A percentile compares a stretch with the other conserved stretches of the same genome.
phyloP scores from a whole-genome alignment of 768 basidiomycete genomes.

The Boletus fagicola region DNA sequence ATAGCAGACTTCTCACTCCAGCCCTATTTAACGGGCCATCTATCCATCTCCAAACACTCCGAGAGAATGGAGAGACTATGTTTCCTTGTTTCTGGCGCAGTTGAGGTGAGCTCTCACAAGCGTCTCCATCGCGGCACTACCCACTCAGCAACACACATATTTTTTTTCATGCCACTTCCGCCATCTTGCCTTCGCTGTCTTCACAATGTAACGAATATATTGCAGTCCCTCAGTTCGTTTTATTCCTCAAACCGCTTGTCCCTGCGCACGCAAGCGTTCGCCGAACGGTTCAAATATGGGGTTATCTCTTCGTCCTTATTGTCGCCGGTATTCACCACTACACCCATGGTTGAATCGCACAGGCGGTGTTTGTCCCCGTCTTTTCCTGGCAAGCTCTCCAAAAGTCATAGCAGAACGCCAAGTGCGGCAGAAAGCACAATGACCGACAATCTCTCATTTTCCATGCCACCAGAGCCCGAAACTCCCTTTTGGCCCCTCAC shows the following conservation, averaged over 20 bases:
- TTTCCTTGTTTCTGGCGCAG: conserved; percentile 18
- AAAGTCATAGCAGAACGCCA: conserved; percentile 40
- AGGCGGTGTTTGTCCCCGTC: conserved; percentile 36
- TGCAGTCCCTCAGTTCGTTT: conserved; percentile 39
- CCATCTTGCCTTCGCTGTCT: conserved; percentile 6
- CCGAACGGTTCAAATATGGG: conserved; percentile 81
- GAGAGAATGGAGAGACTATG: conserved; percentile 30
- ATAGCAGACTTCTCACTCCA: conserved; percentile 35
- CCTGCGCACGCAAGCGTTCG: conserved; percentile 48
- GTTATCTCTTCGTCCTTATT: conserved; percentile 78
- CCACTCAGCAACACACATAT: conserved; percentile 10
- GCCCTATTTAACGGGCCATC: conserved; percentile 12
- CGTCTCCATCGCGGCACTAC: conserved; percentile 13
- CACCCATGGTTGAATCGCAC: conserved; percentile 30
- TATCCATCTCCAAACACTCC: conserved; percentile 16
- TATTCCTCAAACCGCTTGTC: conserved; percentile 36
- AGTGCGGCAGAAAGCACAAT: conserved; percentile 35
- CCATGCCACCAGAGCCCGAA: conserved; percentile 36
- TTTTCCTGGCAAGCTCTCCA: conserved; percentile 46
- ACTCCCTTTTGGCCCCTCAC: conserved; percentile 39
- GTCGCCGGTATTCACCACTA: conserved; percentile 51
- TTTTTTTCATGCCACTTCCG: not conserved
- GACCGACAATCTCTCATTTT: conserved; percentile 26
- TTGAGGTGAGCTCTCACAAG: conserved; percentile 38
- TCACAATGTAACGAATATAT: conserved; percentile 11